Evolutionary conservation across 306 rosid species (phyloP), one percentile per base, ranked within the genome.

Genomic region (Alnus glutinosa): DNA sequence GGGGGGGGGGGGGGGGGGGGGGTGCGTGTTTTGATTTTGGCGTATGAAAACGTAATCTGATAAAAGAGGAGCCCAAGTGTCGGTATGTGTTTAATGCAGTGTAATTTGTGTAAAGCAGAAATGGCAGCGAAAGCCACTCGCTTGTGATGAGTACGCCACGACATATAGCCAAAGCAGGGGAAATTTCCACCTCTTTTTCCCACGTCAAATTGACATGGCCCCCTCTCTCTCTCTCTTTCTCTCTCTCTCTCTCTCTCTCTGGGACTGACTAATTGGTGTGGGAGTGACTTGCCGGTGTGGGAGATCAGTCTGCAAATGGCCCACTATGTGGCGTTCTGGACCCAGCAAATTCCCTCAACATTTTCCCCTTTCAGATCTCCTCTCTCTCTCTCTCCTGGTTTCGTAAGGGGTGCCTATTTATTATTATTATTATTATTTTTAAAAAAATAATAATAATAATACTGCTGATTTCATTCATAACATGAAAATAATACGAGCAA

Each of bases 161-260:
- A 51, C 18, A 51, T 30, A 67, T 8, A 1, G 55, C 54, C 64
- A 49, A 71, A 19, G 5, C 55, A 1, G 42, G 57, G 57, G 74
- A 77, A 79, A 39, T 57, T 79, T 79, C 83, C 83, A 8, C 66
- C 52, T 62, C 18, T 12, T 55, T 32, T 8, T 19, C 42, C 75
- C 46, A 42, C 19, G 5, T 7, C n/a, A 23, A 23, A 23, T 23
- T 23, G 28, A n/a, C 37, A 6, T 19, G 28, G 4, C 78, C 19
- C 9, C n/a, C 39, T 9, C 9, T 32, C 2, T 14, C 61, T 32
- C 46, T 42, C 7, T 42, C 46, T 42, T 39, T 2, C 28, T 23
- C 28, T 23, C 28, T 23, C 28, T 23, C 28, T 23, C 28, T 23
- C 28, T 48, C 13, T 9, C 51, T 48, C 52, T 11, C 14, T 49